Evolutionary conservation across 306 rosid genomes (phyloP).

Genomic region (Bauhinia variegata): DNA sequence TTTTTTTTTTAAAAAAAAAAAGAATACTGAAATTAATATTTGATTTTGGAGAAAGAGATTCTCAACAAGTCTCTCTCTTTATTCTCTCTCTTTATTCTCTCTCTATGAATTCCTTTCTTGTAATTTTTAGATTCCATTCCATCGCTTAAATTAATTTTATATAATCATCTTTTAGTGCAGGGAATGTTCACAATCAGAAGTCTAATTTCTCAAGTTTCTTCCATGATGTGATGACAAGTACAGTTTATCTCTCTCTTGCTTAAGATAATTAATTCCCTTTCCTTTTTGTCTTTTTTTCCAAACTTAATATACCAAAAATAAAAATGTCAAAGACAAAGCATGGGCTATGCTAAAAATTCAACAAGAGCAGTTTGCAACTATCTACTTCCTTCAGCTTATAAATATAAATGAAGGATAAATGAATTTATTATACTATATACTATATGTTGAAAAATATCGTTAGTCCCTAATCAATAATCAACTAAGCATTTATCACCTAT

Average conservation of each 20-base stretch:
- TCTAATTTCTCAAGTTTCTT: not conserved
- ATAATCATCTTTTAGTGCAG: not conserved
- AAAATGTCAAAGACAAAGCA: not conserved
- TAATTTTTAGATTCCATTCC: conserved; percentile 20
- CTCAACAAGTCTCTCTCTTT: conserved; percentile 8
- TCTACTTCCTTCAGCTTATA: too few species aligned
- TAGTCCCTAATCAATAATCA: too few species aligned
- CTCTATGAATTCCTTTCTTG: conserved; percentile 19
- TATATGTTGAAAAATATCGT: too few species aligned
- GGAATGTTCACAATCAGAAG: not conserved
- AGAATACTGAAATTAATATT: conserved; percentile 10
- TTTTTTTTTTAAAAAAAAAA: not conserved
- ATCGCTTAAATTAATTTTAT: not conserved
- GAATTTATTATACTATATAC: too few species aligned
- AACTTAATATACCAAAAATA: not conserved
- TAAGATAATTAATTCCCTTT: too few species aligned
- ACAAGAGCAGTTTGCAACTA: too few species aligned
- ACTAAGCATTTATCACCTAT: not conserved
- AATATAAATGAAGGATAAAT: too few species aligned
- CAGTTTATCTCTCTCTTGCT: not conserved
- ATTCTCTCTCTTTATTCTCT: conserved; percentile 34
- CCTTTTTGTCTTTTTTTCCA: not conserved
- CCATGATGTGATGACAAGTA: not conserved
- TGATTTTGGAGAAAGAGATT: not conserved
- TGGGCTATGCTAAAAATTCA: not conserved